A percentile compares a stretch with the other conserved stretches of the same genome.
phyloP scores from a whole-genome alignment of 2,329 filamentous ascomycete species.

The Diplodia seriata region DNA sequence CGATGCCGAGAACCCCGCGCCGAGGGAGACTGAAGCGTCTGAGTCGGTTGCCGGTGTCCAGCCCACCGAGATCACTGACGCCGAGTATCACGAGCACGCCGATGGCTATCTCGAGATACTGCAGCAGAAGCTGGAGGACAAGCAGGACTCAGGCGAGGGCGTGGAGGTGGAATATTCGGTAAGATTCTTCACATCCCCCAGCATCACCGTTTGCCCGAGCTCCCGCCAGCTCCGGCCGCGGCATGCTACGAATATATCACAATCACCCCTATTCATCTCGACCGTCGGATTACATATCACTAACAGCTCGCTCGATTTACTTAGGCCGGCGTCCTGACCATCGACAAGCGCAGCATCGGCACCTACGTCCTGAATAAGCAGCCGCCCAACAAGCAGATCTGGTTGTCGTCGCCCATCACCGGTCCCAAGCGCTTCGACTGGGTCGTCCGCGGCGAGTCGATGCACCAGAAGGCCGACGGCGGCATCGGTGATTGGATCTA shows the following conservation, averaged over 20 bases:
- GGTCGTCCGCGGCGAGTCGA: constrained; percentile 74
- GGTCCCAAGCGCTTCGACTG: constrained; percentile 96
- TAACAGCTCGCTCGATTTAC: not conserved
- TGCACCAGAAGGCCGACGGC: constrained; percentile 80
- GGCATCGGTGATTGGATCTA: constrained; percentile 84
- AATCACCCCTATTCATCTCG: not conserved
- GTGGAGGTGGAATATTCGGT: constrained; percentile 91
- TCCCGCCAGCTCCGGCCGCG: not conserved
- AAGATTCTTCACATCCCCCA: constrained; percentile 44
- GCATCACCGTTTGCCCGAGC: not conserved
- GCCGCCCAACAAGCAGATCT: constrained; percentile 95
- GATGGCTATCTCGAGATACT: constrained; percentile 75
- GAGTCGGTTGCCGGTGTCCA: constrained; percentile 50
- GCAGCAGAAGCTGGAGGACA: constrained; percentile 69
- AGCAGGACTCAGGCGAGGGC: constrained; percentile 75
- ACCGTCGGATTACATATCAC: not conserved
- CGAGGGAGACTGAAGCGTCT: constrained; percentile 45
- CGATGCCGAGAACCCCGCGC: constrained; percentile 50
- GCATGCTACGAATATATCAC: not conserved
- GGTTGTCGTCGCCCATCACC: constrained; percentile 89
- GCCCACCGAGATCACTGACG: constrained; percentile 70
- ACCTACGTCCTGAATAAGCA: constrained; percentile 98
- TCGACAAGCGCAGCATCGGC: constrained; percentile 72
- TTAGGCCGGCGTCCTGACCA: constrained; percentile 84
- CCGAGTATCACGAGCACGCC: constrained; percentile 77